Evolutionary conservation across 139 green algal genomes (phyloP), one percentile per base, ranked within the genome.

Genomic region (Gonium pectorale): DNA sequence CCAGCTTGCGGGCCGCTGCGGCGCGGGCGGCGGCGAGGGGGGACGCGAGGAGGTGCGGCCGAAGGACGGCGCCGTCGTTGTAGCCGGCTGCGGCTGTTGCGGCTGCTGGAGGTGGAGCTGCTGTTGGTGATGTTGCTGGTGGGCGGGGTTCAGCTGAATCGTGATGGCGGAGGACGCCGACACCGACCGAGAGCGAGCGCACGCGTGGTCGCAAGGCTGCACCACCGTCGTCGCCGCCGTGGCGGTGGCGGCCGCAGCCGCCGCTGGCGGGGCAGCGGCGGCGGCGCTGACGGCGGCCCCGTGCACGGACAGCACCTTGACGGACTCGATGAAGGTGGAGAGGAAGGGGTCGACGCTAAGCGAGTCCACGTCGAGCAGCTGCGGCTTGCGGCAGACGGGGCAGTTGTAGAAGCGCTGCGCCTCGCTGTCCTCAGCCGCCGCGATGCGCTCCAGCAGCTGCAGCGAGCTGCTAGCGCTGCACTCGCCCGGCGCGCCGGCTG

Each of bases 301-400:
- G 38, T 29, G 52, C 19, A 82, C 75, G n/a, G 75, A 82, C 41
- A 82, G 56, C 40, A 82, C 71, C 31, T 86, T 84, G 67, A 97
- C 91, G 24, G 86, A 80, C 19, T 92, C 90, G 5, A 97, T 85
- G 87, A 95, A 97, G 38, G 75, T 81, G 19, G 84, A 82, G 56
- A 98, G 90, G 71, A 94, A 89, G 0, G 81, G 66, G 83, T 97
- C 94, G 33, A 97, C 92, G 27, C 91, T 79, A n/a, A 98, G 89
- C 4, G 80, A 81, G 81, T 97, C 94, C 22, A 97, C 77, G 71
- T 97, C 91, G 49, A 96, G 86, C 27, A 96, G 71, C 70, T 94
- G 90, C 13, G 93, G 86, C 83, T 94, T 93, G 27, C 95, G 88
- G 91, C 95, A 98, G 15, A 96, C 90, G 0, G 94, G 94, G 89